phyloP scores from a whole-genome alignment of 75 land plant genomes.

The Adiantum capillusveneris region DNA sequence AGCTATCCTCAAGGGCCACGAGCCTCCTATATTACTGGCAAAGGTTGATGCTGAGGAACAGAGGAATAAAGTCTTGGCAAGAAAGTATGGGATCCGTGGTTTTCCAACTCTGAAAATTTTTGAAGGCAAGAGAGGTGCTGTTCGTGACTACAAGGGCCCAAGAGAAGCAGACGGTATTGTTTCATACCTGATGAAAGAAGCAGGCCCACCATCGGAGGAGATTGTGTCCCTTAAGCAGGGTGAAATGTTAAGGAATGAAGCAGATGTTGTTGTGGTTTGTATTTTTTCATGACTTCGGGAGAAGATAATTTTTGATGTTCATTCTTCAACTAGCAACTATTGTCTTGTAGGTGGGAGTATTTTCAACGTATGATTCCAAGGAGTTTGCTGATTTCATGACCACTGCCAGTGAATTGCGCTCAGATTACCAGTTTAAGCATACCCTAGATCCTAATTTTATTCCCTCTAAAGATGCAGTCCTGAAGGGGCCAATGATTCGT shows the following conservation, averaged over 20 bases:
- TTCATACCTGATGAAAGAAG: constrained; percentile 61
- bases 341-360: constrained; percentile 58
- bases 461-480: constrained; percentile 57
- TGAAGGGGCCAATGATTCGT: constrained; percentile 54
- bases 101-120: constrained; percentile 85
- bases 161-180: constrained; percentile 90
- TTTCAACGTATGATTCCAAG: constrained; percentile 46
- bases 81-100: constrained; percentile 50
- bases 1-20: constrained; percentile 44
- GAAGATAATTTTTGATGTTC: too few species aligned
- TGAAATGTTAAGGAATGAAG: too few species aligned
- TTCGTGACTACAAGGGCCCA: constrained; percentile 83
- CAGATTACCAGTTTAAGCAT: constrained; percentile 78
- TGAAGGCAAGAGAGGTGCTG: constrained; percentile 44
- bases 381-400: constrained; percentile 52
- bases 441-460: constrained; percentile 59
- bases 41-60: constrained; percentile 92
- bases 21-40: constrained; percentile 67
- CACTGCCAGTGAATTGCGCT: constrained; percentile 62
- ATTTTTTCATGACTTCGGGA: too few species aligned
- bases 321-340: too few species aligned
- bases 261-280: too few species aligned
- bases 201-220: constrained; percentile 77
- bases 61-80: constrained; percentile 55
- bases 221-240: constrained; percentile 33